Evolutionary conservation across 2,329 filamentous ascomycete species (phyloP).

Genomic region (Huntiella decipiens): DNA sequence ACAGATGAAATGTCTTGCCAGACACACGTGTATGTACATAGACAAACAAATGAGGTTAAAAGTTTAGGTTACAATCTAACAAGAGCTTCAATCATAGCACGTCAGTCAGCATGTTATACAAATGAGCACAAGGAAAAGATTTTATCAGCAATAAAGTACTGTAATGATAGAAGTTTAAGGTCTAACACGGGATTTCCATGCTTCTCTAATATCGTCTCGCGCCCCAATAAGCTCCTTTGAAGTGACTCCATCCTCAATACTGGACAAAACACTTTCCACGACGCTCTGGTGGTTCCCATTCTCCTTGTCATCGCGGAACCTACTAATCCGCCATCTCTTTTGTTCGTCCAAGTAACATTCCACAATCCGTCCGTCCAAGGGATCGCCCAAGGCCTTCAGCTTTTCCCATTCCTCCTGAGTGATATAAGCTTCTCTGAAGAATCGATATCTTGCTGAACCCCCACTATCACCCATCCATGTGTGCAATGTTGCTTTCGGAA

Average conservation of each 20-base stretch:
- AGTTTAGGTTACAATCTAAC: too few species aligned
- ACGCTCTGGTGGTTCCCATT: conserved; percentile 79
- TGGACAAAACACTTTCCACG: conserved; percentile 71
- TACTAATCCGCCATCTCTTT: conserved; percentile 65
- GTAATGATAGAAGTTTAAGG: too few species aligned
- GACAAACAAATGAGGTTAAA: too few species aligned
- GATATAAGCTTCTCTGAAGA: conserved; percentile 49
- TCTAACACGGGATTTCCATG: conserved; percentile 48
- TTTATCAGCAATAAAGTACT: too few species aligned
- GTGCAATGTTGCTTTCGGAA: conserved; percentile 55
- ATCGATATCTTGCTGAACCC: conserved; percentile 34
- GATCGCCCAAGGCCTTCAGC: conserved; percentile 53
- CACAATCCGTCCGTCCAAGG: conserved; percentile 71
- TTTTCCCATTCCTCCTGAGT: conserved; percentile 65
- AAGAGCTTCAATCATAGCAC: too few species aligned
- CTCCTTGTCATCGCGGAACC: conserved; percentile 81
- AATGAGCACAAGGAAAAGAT: too few species aligned
- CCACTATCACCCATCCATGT: conserved; percentile 36
- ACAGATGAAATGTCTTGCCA: too few species aligned
- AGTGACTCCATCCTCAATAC: conserved; percentile 69
- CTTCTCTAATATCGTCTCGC: conserved; percentile 52
- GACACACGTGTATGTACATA: too few species aligned
- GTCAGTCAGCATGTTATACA: too few species aligned
- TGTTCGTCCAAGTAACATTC: conserved; percentile 70
- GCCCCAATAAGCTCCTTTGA: conserved; percentile 59